phyloP scores from a whole-genome alignment of 129 eudicot genomes.

The Centella asiatica region DNA sequence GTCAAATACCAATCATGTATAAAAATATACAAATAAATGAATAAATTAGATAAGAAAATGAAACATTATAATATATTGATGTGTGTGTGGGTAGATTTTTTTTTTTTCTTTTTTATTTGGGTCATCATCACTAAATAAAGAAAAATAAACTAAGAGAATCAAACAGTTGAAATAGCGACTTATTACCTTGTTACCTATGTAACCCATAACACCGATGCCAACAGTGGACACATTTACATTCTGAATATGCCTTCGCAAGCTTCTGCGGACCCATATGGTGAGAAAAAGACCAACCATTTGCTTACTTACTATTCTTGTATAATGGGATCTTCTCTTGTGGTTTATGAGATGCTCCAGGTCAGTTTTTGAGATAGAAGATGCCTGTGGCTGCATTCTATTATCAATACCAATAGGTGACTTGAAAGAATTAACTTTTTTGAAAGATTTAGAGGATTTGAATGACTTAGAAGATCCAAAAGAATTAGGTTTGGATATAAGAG shows the following conservation, averaged over 20 bases:
- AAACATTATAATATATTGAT: too few relatives aligned
- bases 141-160: not conserved
- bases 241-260: constrained; percentile 77
- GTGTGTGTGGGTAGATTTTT: too few relatives aligned
- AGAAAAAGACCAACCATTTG: constrained; percentile 95
- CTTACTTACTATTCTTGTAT: constrained; percentile 87
- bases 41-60: too few relatives aligned
- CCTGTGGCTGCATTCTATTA: constrained; percentile 34
- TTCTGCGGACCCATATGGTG: constrained; percentile 86
- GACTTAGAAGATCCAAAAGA: constrained; percentile 47
- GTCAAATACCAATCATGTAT: too few relatives aligned
- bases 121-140: not conserved
- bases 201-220: constrained; percentile 97
- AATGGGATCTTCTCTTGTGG: constrained; percentile 61
- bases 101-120: too few relatives aligned
- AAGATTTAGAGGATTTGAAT: constrained; percentile 56
- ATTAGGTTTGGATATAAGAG: constrained; percentile 43
- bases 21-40: too few relatives aligned
- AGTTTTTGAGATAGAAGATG: constrained; percentile 37
- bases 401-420: constrained; percentile 34
- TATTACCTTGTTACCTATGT: constrained; percentile 91
- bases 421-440: constrained; percentile 47
- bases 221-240: constrained; percentile 85
- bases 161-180: not conserved
- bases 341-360: constrained; percentile 66